Base-by-base conservation (phyloP, 148 eudicot species). In the Mesembryanthemum crystallinum region DNA sequence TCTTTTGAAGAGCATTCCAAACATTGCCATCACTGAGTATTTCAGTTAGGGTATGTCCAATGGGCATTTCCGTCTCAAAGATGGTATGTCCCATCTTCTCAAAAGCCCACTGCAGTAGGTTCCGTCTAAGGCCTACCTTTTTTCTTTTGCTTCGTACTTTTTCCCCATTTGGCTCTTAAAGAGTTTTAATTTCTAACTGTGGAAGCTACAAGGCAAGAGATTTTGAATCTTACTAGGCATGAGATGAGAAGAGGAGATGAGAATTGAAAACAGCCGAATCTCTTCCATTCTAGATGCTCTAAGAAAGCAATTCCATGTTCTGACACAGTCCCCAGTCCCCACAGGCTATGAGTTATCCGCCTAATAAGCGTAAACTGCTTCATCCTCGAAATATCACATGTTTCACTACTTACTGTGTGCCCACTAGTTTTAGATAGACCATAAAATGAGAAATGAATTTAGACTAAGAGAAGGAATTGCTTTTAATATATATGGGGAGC, bases 401-500 rank as follows among this genome's bases (percentile, higher is more conserved):
- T 47, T 73, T 73, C 35, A 62, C 25, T 47, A 28, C 14, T 18
- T 27, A 37, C 42, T 61, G 29, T 67, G 12, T 45, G 13, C 12
- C 9, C 45, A 28, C 35, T 25, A 59, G 25, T 73, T 13, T 43
- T 24, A 9, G 32, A 18, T 8, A 49, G 51, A 32, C 8, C 10
- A 32, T 35, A 63, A 18, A n/a, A 42, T 57, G n/a, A 64, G 27
- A 29, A 64, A 49, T n/a, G 23, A 30, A 67, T 24, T 5, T 67
- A 42, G 10, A 13, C 3, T 28, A 24, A 37, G 47, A 69, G n/a
- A 37, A 35, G 25, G 49, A 3, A 8, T 15, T 39, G 17, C 33
- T 15, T 69, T 23, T 67, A 13, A 43, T 54, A 45, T 67, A 43
- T n/a, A 67, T 67, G 30, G 54, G 20, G 43, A 67, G 71, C 71